These are phyloP conservation scores for Xylaria nigripes DNA, from an alignment of 495 filamentous ascomycete species.

Conservation along the genomic window DNA sequence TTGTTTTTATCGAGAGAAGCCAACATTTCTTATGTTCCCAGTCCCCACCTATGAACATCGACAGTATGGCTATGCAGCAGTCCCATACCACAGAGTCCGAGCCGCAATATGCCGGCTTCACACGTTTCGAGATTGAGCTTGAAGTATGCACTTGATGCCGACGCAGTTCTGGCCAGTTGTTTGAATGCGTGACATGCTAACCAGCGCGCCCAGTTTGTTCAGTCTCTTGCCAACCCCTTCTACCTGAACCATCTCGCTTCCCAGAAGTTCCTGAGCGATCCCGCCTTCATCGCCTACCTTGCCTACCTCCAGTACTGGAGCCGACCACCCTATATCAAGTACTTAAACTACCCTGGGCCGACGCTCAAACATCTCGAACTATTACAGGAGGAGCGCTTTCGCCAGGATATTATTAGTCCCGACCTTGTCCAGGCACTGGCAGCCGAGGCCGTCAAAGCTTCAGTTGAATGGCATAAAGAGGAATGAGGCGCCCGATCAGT, in stretches of 20 bases:
- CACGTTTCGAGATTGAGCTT: slow-evolving; percentile 67
- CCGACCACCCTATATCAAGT: slow-evolving; percentile 73
- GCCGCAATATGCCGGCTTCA: slow-evolving; percentile 53
- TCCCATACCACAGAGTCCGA: slow-evolving; percentile 27
- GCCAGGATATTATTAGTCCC: slow-evolving; percentile 70
- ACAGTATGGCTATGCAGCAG: slow-evolving; percentile 9
- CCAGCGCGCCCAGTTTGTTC: slow-evolving; percentile 57
- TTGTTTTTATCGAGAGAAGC: background rate
- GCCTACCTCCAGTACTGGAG: slow-evolving; percentile 79
- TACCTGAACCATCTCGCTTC: slow-evolving; percentile 79
- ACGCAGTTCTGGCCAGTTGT: no score
- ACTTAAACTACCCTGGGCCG: slow-evolving; percentile 71
- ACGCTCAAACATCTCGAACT: slow-evolving; percentile 76
- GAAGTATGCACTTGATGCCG: slow-evolving; percentile 41
- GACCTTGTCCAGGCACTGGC: slow-evolving; percentile 58
- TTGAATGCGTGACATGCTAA: background rate
- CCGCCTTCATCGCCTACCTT: slow-evolving; percentile 72
- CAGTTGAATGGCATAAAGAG: slow-evolving; percentile 38
- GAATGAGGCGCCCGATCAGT: slow-evolving; percentile 11
- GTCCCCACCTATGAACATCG: background rate
- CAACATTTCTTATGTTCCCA: background rate
- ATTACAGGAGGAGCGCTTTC: slow-evolving; percentile 74
- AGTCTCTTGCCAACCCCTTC: slow-evolving; percentile 73
- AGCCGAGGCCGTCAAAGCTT: slow-evolving; percentile 46
- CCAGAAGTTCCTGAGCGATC: slow-evolving; percentile 51